Base-by-base conservation (phyloP, 768 basidiomycete genomes). In the Lentinula guzmanii region DNA sequence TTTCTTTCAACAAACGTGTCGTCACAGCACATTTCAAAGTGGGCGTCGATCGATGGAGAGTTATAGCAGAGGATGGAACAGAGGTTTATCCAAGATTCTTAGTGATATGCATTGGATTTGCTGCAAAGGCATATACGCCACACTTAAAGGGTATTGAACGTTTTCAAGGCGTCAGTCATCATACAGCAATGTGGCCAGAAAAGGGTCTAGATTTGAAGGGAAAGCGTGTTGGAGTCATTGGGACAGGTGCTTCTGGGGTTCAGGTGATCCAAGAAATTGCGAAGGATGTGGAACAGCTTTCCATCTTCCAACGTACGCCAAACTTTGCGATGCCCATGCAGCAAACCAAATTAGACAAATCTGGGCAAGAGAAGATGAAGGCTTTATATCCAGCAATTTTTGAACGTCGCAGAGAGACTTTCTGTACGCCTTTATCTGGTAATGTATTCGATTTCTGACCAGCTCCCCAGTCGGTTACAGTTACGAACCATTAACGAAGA, bases 201-300 rank as follows among this genome's bases (percentile, higher is more conserved):
- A 16, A 52, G n/a, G 60, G 60, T 13, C 18, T 61, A 15, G 42
- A 52, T 39, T 34, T 61, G 51, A 53, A 53, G 24, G 48, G 48
- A 18, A 61, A 61, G 60, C 60, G 60, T 53, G 60, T 61, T 1
- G 60, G 60, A 3, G 34, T 61, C 2, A 43, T 61, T n/a, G 60
- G 64, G 18, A 65, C 62, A 18, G 66, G 66, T 5, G 60, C 66
- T 1, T 59, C 48, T n/a, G 66, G 62, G 4, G 65, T 67, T 5
- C 65, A 52, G 51, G 51, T 52, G n/a, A 64, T 62, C 15, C 64
- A 66, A 51, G 63, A 60, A 52, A 54, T 52, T 16, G 58, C 55
- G 28, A 9, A n/a, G 9, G 45, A 52, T 7, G 61, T 51, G 7
- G 45, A 31, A 5, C 61, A 66, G 16, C 63, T 66, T 52, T 62